phyloP scores from a whole-genome alignment of 805 yeast species.

The Kodamaea kaohsiungensis region DNA sequence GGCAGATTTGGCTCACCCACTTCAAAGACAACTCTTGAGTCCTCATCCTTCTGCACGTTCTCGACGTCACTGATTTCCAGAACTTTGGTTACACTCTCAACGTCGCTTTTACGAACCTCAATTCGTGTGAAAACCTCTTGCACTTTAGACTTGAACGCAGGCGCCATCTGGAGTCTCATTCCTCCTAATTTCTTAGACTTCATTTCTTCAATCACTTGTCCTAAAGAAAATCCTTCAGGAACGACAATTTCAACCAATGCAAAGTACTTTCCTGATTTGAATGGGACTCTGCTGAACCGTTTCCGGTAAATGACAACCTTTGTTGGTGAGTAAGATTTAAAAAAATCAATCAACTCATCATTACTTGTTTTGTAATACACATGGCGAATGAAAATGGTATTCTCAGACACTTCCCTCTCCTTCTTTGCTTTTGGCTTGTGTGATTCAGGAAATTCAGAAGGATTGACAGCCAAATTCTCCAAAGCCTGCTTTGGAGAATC shows the following conservation, averaged over 20 bases:
- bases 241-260: slow-evolving; percentile 52
- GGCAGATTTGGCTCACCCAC: not conserved
- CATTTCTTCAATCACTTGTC: slow-evolving; percentile 43
- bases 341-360: slow-evolving; percentile 44
- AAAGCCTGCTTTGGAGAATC: not conserved
- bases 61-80: slow-evolving; percentile 1
- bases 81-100: not conserved
- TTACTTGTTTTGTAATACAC: slow-evolving; percentile 44
- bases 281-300: slow-evolving; percentile 27
- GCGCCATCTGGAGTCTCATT: not conserved
- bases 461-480: too few relatives aligned
- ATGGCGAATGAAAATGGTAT: slow-evolving; percentile 47
- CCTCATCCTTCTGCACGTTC: not conserved
- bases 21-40: not conserved
- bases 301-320: slow-evolving; percentile 50
- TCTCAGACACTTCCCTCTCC: slow-evolving; percentile 32
- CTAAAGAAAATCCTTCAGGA: slow-evolving; percentile 39
- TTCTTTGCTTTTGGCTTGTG: not conserved
- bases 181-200: slow-evolving; percentile 31
- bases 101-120: not conserved
- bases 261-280: slow-evolving; percentile 38
- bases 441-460: not conserved
- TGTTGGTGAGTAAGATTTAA: slow-evolving; percentile 45
- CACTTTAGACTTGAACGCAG: slow-evolving; percentile 4
- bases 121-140: not conserved